A percentile compares a stretch with the other conserved stretches of the same genome.
Evolutionary conservation across 768 basidiomycete species (phyloP).

Genomic region (Tremella fuciformis): DNA sequence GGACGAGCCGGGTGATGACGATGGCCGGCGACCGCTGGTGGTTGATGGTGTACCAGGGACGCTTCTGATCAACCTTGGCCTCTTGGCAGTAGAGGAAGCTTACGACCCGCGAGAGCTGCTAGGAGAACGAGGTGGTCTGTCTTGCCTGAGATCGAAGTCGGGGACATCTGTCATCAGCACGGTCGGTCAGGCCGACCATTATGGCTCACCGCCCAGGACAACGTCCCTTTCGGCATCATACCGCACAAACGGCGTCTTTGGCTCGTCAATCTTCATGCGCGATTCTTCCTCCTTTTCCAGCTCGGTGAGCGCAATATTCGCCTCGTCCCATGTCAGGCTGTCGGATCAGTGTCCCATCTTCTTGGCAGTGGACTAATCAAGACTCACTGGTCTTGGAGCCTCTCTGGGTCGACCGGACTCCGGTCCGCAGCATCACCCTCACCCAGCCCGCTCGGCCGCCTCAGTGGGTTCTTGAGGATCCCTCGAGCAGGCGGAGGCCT

Average conservation of each 20-base stretch:
- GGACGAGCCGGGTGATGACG: conserved; percentile 31
- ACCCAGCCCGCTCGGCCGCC: conserved; percentile 18
- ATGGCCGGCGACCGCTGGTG: conserved; percentile 22
- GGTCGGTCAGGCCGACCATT: background rate
- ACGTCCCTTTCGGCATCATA: conserved; percentile 47
- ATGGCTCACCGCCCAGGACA: conserved; percentile 60
- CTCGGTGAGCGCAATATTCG: conserved; percentile 86
- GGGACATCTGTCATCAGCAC: conserved; percentile 68
- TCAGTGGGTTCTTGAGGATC: conserved; percentile 40
- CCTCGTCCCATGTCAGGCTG: conserved; percentile 92
- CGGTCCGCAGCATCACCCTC: conserved; percentile 6
- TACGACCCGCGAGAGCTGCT: conserved; percentile 60
- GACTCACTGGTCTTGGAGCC: conserved; percentile 17
- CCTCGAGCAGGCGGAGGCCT: conserved; percentile 38
- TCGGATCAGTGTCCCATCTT: conserved; percentile 22
- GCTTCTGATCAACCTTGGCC: conserved; percentile 1
- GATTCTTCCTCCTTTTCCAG: conserved; percentile 76
- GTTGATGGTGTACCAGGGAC: conserved; percentile 19
- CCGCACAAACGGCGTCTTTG: conserved; percentile 92
- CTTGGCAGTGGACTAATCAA: background rate
- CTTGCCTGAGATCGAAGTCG: conserved; percentile 62
- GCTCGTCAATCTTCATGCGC: conserved; percentile 97
- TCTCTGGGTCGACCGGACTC: conserved; percentile 12
- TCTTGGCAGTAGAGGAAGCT: background rate
- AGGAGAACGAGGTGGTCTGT: conserved; percentile 58